Evolutionary conservation across 2,329 filamentous ascomycete species (phyloP).

Genomic region (Xylaria polymorpha): DNA sequence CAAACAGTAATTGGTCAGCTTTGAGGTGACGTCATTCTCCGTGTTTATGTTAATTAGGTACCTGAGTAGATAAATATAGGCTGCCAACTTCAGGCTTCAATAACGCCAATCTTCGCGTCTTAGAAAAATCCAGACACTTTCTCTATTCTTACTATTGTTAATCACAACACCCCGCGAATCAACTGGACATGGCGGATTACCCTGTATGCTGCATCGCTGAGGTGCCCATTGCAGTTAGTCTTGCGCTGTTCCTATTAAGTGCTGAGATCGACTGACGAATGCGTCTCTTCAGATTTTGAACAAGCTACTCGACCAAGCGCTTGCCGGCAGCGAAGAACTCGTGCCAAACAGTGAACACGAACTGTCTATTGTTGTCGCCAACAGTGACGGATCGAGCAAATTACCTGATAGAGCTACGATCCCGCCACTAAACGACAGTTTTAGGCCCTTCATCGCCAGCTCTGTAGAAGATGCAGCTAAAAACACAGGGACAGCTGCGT

Average conservation of each 20-base stretch:
- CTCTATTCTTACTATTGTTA: not conserved
- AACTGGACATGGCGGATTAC: conserved; percentile 45
- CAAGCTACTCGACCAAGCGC: conserved; percentile 44
- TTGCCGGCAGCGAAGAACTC: conserved; percentile 51
- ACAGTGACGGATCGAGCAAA: conserved; percentile 9
- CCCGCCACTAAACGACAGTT: conserved; percentile 12
- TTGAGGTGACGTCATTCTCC: conserved; percentile 1
- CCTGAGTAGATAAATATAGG: not conserved
- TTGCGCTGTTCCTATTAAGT: not conserved
- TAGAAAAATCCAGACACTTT: not conserved
- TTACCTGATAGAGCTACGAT: not conserved
- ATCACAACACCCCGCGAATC: conserved; percentile 8
- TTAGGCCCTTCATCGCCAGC: conserved; percentile 15
- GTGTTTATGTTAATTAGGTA: not conserved
- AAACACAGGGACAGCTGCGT: not conserved
- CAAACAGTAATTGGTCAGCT: not conserved
- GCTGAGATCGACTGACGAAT: not conserved
- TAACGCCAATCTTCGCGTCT: not conserved
- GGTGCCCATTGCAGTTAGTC: conserved; percentile 51
- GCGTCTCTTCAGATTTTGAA: conserved; percentile 16
- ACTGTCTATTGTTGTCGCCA: conserved; percentile 1
- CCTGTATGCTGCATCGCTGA: conserved; percentile 46
- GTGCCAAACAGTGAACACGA: conserved; percentile 23
- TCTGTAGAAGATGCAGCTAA: conserved; percentile 17
- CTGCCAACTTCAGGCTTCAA: not conserved